Conservation (phyloP, 257 asterid genomes). For the Solanum gandarillasii region DNA sequence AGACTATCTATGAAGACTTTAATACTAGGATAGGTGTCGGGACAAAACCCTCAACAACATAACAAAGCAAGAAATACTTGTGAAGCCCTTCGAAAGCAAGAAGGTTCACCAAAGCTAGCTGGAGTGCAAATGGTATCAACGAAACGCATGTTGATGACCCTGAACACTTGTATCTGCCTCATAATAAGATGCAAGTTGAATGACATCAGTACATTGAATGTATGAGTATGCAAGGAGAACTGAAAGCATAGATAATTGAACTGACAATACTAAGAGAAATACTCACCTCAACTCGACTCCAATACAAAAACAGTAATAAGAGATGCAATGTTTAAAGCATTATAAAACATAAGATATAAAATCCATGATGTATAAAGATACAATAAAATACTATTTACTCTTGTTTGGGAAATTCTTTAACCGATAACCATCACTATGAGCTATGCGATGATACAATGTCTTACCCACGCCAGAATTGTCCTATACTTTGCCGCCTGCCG, state of each 20-base stretch:
- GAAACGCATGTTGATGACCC: accelerated
- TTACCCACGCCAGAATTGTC: accelerated
- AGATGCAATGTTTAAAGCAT: not conserved
- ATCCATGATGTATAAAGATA: not conserved
- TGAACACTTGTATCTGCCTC: not conserved
- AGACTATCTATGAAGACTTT: not conserved
- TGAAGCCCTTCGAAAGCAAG: not conserved
- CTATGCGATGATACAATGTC: not conserved
- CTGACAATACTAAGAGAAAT: too few relatives aligned
- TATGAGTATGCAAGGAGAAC: not conserved
- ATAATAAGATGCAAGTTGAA: not conserved
- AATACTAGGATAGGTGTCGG: not conserved
- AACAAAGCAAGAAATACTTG: not conserved
- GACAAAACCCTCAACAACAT: not conserved
- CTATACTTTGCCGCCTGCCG: accelerated
- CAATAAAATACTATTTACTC: not conserved
- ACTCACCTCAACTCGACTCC: too few relatives aligned
- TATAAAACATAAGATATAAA: too few relatives aligned
- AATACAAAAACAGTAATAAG: too few relatives aligned
- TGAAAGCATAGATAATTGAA: not conserved
- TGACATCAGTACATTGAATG: too few relatives aligned
- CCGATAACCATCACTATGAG: not conserved
- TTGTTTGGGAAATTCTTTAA: too few relatives aligned
- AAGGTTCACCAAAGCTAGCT: not conserved
- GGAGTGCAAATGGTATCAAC: not conserved